Evolutionary conservation across 768 basidiomycete species (phyloP).

Genomic region (Kwoniella mangroviensis): DNA sequence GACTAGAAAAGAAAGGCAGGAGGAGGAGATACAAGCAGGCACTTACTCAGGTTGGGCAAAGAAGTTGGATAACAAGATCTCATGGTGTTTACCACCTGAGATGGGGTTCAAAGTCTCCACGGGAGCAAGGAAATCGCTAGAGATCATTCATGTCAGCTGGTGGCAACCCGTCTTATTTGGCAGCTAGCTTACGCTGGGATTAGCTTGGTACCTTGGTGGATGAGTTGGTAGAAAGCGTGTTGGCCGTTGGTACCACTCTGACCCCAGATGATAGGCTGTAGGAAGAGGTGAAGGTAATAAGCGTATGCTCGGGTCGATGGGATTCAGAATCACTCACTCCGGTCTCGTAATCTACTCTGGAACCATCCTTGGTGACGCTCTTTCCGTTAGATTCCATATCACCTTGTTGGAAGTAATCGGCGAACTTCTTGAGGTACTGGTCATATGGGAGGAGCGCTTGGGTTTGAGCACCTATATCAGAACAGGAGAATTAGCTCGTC

Average conservation of each 20-base stretch:
- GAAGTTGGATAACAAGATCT: constrained; percentile 95
- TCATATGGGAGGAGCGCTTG: constrained; percentile 95
- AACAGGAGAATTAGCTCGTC: too few relatives aligned
- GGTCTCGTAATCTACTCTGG: constrained; percentile 93
- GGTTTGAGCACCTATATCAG: constrained; percentile 82
- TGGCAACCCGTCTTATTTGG: constrained; percentile 52
- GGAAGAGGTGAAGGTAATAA: constrained; percentile 4
- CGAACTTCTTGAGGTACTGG: constrained; percentile 98
- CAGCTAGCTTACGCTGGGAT: constrained; percentile 54
- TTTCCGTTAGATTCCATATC: constrained; percentile 99
- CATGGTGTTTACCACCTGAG: constrained; percentile 83
- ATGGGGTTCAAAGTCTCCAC: constrained; percentile 72
- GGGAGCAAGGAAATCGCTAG: constrained; percentile 55
- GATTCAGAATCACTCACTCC: constrained; percentile 66
- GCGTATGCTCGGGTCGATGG: background rate
- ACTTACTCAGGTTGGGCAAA: constrained; percentile 88
- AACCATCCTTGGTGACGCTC: constrained; percentile 88
- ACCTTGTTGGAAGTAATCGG: constrained; percentile 99
- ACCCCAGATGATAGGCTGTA: constrained; percentile 96
- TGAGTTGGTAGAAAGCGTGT: constrained; percentile 98
- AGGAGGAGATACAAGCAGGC: background rate
- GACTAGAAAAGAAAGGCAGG: background rate
- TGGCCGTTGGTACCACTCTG: constrained; percentile 98
- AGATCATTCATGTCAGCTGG: constrained; percentile 2
- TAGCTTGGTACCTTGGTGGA: constrained; percentile 60